phyloP scores from a whole-genome alignment of 352 stramenopile species.

The Pythium phragmiticola region DNA sequence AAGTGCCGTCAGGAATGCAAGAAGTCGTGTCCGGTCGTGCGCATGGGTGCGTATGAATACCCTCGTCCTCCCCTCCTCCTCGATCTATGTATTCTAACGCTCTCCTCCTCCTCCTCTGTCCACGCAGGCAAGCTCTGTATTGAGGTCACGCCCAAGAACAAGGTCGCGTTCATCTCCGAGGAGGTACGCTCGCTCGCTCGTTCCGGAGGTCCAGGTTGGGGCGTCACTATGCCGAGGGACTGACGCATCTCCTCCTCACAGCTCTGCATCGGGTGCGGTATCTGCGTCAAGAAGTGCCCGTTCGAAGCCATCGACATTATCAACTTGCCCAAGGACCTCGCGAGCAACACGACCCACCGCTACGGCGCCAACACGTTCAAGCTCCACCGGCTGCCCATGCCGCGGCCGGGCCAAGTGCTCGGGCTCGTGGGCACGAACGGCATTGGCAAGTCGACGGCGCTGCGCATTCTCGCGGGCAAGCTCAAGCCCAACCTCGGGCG shows the following conservation, averaged over 20 bases:
- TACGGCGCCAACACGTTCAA: conserved; percentile 99
- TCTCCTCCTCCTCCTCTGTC: background rate
- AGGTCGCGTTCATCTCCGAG: conserved; percentile 99
- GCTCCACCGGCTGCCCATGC: conserved; percentile 98
- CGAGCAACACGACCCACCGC: conserved; percentile 98
- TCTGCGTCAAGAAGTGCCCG: conserved; percentile 99
- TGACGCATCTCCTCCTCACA: conserved; percentile 28
- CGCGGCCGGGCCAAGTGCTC: conserved; percentile 96
- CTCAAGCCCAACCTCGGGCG: conserved; percentile 99
- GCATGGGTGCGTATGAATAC: conserved; percentile 79
- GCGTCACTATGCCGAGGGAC: conserved; percentile 18
- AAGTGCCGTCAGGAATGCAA: conserved; percentile 99
- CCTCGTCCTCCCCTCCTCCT: background rate
- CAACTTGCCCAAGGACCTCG: conserved; percentile 99
- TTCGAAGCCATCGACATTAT: conserved; percentile 99
- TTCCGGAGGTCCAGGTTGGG: conserved; percentile 17
- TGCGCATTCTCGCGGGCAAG: conserved; percentile 99
- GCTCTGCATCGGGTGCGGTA: conserved; percentile 99
- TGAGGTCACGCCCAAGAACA: conserved; percentile 95
- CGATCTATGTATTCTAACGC: background rate
- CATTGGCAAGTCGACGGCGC: conserved; percentile 99
- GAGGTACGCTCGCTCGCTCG: conserved; percentile 30
- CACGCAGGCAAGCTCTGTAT: conserved; percentile 97
- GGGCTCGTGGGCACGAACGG: conserved; percentile 99
- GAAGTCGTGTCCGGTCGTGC: conserved; percentile 98